phyloP scores from a whole-genome alignment of 805 yeast genomes.

The Cyberlindnera sargentensis region DNA sequence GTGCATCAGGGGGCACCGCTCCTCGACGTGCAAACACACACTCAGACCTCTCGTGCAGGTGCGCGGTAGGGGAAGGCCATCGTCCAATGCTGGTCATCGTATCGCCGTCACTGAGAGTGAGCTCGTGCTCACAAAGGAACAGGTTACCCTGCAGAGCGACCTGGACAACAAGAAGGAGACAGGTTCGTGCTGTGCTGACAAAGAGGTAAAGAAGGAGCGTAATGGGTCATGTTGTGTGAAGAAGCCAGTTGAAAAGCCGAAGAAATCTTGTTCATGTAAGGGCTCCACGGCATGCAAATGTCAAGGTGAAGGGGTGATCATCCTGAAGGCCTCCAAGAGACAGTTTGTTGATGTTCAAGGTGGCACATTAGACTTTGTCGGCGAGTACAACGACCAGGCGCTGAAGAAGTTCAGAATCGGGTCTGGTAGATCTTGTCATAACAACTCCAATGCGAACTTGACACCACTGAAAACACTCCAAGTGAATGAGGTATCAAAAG shows the following conservation, averaged over 20 bases:
- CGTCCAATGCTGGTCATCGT: slow-evolving; percentile 33
- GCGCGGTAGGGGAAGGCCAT: slow-evolving; percentile 71
- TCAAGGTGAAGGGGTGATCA: slow-evolving; percentile 15
- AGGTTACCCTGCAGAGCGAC: slow-evolving; percentile 9
- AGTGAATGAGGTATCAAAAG: background rate
- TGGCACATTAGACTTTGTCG: slow-evolving; percentile 22
- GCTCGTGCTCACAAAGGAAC: slow-evolving; percentile 10
- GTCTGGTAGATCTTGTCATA: background rate
- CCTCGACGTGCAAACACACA: slow-evolving; percentile 71
- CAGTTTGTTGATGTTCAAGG: slow-evolving; percentile 21
- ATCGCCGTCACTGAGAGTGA: slow-evolving; percentile 24
- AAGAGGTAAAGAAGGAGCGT: background rate
- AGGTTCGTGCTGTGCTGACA: background rate
- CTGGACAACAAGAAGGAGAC: background rate
- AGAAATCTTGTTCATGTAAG: background rate
- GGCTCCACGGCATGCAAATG: slow-evolving; percentile 7
- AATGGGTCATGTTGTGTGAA: slow-evolving; percentile 6
- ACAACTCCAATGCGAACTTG: background rate
- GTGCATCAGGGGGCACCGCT: slow-evolving; percentile 80
- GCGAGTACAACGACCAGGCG: slow-evolving; percentile 17
- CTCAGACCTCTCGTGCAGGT: slow-evolving; percentile 69
- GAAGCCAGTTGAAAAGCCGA: background rate
- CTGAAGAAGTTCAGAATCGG: slow-evolving; percentile 13
- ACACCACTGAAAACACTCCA: background rate
- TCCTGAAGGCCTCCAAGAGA: slow-evolving; percentile 21